Base-by-base conservation (phyloP, 2,329 filamentous ascomycete species). In the Hypomyces rosellus region DNA sequence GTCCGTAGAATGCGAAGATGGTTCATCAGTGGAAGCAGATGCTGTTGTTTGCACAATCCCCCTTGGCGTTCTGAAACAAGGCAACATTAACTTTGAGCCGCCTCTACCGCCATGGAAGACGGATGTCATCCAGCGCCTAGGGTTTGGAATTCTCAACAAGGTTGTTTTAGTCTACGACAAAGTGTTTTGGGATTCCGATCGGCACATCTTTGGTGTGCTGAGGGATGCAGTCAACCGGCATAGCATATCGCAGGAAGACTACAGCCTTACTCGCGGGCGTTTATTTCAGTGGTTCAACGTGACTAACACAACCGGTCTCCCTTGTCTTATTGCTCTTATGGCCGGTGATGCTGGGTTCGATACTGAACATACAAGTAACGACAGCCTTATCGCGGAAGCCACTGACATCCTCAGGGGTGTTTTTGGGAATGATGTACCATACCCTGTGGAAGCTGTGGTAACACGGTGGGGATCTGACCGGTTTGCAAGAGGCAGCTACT, bases 241-340 rank as follows among this genome's bases (percentile, higher is more conserved):
- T 50, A 95, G 89, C 62, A 76, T 91, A 49, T 75, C 84, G 41
- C 89, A 95, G 61, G 79, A 80, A 46, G 88, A 96, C 57, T 97
- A 97, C 62, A 75, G 83, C 5, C 74, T 78, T 3, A 84, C 83
- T 54, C 82, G 92, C 48, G 92, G 92, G n/a, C 85, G 91, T 20
- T 96, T 96, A 69, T 99, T 97, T 62, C 82, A 99, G 59, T 97
- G 96, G 81, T 97, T 96, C 81, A 97, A 99, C 61, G 89, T 90
- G 49, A 86, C 90, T 53, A 88, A 89, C 59, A 95, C 89, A 3
- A 90, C 88, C 42, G 95, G 95, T 1, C 74, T 95, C 34, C 93
- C 88, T 1, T 89, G 90, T 46, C 76, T 96, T 20, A 83, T 97
- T 54, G 93, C 89, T 8, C 77, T 99, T 25, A 96, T 99, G 92